Base-by-base conservation (phyloP, 169 alveolate species). In the Plasmodium gallinaceum region DNA sequence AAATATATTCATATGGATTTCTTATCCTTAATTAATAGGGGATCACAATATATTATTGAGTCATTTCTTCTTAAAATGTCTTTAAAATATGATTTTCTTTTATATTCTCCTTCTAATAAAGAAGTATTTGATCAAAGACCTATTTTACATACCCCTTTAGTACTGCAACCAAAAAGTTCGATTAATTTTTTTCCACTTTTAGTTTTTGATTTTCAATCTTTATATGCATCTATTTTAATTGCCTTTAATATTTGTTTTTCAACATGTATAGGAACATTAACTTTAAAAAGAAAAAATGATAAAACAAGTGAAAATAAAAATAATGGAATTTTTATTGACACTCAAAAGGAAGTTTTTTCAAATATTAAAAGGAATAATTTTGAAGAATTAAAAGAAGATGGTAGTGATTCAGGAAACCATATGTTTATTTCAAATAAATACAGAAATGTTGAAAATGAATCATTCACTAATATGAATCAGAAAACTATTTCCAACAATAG, bases 231-330 rank as follows among this genome's bases (percentile, higher is more conserved):
- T 37, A 98, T 97, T 74, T 96, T 97, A 96, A 98, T 97, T 88
- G 99, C 99, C 20, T 98, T 97, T 93, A 97, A 98, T 88, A 89
- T 97, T 88, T 97, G 99, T 88, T 97, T 97, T 91, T 94, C 98
- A 68, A 97, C 99, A 26, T 90, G 96, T 75, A 46, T 92, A 69
- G 96, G 96, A 72, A 80, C 94, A 32, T 87, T 64, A 39, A 65
- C 65, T 54, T 66, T 45, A 16, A 65, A 64, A 32, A 37, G 61
- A 48, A 65, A 65, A 65, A 66, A 48, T 51, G 45, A 37, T n/a
- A 18, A 39, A n/a, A 26, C 46, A 24, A 12, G 57, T 26, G 74
- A 18, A 20, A n/a, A 54, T 14, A 7, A 65, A 9, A 86, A 80
- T 52, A 43, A 7, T n/a, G 32, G 16, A 32, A 20, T 32, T 32